A percentile compares a stretch with the other conserved stretches of the same genome.
These are phyloP conservation scores for Oemleria cerasiformis DNA, from an alignment of 306 rosid species.

Conservation along the genomic window DNA sequence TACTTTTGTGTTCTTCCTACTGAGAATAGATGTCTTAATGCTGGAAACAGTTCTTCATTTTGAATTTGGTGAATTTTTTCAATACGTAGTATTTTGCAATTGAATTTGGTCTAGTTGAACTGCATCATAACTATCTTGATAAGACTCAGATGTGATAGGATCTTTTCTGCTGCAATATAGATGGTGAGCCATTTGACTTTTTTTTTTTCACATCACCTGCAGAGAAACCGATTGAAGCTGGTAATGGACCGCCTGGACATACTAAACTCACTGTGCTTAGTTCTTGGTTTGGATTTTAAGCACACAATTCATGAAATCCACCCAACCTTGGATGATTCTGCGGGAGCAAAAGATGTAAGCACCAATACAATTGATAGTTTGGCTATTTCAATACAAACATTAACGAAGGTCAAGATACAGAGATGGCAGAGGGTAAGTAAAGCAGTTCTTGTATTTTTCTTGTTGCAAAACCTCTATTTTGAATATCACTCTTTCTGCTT, in stretches of 20 bases:
- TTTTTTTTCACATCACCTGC: slow-evolving; percentile 11
- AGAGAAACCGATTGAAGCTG: slow-evolving; percentile 53
- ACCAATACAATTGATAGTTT: slow-evolving; percentile 41
- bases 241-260: slow-evolving; percentile 37
- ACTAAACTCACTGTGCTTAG: slow-evolving; percentile 36
- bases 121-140: not conserved
- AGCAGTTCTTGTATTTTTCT: slow-evolving; percentile 14
- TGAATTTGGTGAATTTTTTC: too few species aligned
- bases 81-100: not conserved
- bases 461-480: not conserved
- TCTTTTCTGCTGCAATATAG: not conserved
- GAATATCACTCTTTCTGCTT: not conserved
- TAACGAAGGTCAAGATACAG: slow-evolving; percentile 53
- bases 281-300: slow-evolving; percentile 48
- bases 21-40: not conserved
- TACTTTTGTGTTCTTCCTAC: not conserved
- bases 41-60: not conserved
- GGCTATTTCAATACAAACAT: slow-evolving; percentile 40
- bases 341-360: slow-evolving; percentile 38
- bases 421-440: slow-evolving; percentile 58
- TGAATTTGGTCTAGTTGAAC: slow-evolving; percentile 3
- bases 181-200: not conserved
- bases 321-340: slow-evolving; percentile 38
- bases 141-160: not conserved
- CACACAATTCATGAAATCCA: slow-evolving; percentile 31